Evolutionary conservation across 2,329 filamentous ascomycete species (phyloP), one percentile per base, ranked within the genome.

Genomic region (Ambrosiella xylebori): DNA sequence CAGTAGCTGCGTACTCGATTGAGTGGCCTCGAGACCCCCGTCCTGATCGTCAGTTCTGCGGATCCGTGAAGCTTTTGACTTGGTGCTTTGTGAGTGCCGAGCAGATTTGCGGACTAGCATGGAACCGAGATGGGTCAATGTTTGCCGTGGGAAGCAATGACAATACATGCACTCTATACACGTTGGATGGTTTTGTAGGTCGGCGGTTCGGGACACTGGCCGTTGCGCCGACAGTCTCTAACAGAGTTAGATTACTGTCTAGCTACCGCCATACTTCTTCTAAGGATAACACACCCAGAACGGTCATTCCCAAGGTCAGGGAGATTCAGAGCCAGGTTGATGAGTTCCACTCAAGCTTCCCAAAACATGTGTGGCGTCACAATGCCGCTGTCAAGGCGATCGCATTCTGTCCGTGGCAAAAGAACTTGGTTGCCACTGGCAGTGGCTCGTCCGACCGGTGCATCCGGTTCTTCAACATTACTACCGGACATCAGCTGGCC

Each of bases 121-220:
- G 90, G 88, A 90, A 88, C 2, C 73, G 74, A 2, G 81, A 87
- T 64, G 88, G 88, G 2, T 75, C 76, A 2, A 76, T 82, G 40
- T 90, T 98, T 67, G 88, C 88, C 12, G 89, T 87, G 3, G 90
- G 93, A 6, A 88, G 87, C 27, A 97, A 98, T 66, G 93, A 98
- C 72, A 96, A 97, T 65, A 70, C 82, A 2, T 94, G 91, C 66
- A 86, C 83, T 64, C 75, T 97, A 1, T 95, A 94, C 68, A 80
- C 90, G 57, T 77, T 79, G 2, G 74, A 77, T 53, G 76, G 79
- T 45, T 72, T 91, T 15, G 66, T 81, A 15, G 17, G 19, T n/a
- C 39, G 47, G 7, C 36, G 54, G 27, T 63, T 62, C 5, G 56
- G 61, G 9, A 36, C 35, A 13, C 54, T 59, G 3, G 40, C 39